These are phyloP conservation scores for Escallonia rubra DNA, from an alignment of 129 eudicot species.

Conservation along the genomic window DNA sequence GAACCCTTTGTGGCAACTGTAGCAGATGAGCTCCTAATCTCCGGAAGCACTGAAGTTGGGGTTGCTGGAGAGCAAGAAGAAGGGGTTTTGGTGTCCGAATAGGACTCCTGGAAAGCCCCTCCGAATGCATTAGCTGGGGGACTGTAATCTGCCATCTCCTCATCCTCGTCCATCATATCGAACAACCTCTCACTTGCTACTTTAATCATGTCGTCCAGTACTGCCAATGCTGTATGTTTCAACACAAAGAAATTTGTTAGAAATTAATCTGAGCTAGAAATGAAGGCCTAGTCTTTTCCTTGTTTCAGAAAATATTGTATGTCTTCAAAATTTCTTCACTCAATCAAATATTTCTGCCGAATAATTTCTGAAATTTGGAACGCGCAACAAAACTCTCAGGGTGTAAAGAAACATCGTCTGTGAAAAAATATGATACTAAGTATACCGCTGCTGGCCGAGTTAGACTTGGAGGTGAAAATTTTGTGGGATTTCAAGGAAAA, in stretches of 20 bases:
- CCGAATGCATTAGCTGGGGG: constrained; percentile 37
- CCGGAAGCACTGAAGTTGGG: constrained; percentile 70
- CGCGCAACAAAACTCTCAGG: no score
- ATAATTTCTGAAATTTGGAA: no score
- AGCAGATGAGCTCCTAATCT: background rate
- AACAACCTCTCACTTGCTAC: constrained; percentile 57
- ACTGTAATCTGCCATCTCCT: constrained; percentile 26
- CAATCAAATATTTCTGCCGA: no score
- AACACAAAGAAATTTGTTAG: background rate
- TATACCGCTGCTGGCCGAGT: no score
- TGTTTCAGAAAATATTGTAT: no score
- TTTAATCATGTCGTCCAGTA: constrained; percentile 71
- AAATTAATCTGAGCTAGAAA: background rate
- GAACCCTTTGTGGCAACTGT: constrained; percentile 13
- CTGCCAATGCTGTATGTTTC: constrained; percentile 35
- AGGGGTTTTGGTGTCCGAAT: constrained; percentile 26
- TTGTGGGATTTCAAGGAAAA: no score
- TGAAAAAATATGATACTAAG: no score
- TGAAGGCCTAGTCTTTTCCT: background rate
- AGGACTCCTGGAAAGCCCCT: constrained; percentile 24
- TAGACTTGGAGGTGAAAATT: no score
- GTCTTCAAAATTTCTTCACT: no score
- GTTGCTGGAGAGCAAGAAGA: constrained; percentile 42
- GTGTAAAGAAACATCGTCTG: no score
- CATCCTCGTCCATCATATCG: constrained; percentile 57